phyloP scores from a whole-genome alignment of 108 stramenopile species.

The Bacterosira constricta region DNA sequence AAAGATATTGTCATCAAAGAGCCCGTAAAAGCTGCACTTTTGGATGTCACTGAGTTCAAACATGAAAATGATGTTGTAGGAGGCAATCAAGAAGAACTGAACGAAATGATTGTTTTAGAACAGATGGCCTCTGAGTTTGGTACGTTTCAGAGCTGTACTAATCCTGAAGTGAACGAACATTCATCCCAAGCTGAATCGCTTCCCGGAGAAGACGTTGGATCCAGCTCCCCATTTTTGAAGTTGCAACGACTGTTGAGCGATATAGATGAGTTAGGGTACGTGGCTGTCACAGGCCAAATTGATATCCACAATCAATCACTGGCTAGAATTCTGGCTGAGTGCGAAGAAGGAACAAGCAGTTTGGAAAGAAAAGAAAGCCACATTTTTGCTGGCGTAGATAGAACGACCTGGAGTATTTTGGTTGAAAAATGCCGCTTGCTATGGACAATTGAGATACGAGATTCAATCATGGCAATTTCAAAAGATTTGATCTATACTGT shows the following conservation, averaged over 20 bases:
- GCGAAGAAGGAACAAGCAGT: not conserved
- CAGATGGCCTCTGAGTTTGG: slow-evolving; percentile 20
- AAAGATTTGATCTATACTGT: slow-evolving; percentile 51
- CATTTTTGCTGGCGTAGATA: slow-evolving; percentile 26
- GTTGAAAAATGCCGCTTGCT: slow-evolving; percentile 48
- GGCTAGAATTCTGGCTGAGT: slow-evolving; percentile 31
- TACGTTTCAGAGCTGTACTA: not conserved
- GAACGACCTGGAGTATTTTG: slow-evolving; percentile 56
- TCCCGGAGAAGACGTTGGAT: not conserved
- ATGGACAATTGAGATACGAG: slow-evolving; percentile 60
- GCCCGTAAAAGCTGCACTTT: slow-evolving; percentile 48
- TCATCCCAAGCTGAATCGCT: slow-evolving; percentile 4
- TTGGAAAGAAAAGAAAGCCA: slow-evolving; percentile 2
- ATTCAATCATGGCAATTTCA: slow-evolving; percentile 43
- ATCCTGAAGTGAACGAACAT: not conserved
- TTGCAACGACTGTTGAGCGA: slow-evolving; percentile 27
- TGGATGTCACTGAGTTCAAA: slow-evolving; percentile 42
- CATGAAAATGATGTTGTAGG: slow-evolving; percentile 16
- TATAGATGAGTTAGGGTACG: slow-evolving; percentile 52
- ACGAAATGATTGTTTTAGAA: slow-evolving; percentile 23
- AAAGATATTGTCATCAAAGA: slow-evolving; percentile 43
- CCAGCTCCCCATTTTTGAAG: slow-evolving; percentile 30
- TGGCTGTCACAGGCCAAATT: slow-evolving; percentile 43
- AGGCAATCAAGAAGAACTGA: not conserved
- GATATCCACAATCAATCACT: slow-evolving; percentile 53